Conservation (phyloP, 768 basidiomycete species). For the Rhodosporidiobolus odoratus region DNA sequence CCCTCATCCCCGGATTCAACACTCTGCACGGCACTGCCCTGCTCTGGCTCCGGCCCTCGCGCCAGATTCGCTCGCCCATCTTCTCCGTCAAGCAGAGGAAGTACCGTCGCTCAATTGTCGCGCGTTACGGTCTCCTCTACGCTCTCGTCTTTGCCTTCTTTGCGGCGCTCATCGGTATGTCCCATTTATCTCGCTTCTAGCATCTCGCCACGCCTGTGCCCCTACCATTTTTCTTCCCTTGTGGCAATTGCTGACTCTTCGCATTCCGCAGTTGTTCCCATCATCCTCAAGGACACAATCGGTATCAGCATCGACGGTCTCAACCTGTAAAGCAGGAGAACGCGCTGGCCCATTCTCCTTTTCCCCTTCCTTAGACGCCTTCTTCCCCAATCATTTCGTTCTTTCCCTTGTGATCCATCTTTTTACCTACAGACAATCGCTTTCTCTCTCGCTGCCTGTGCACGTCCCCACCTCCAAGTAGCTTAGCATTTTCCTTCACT, state of each 20-base stretch:
- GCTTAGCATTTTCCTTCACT: neutral
- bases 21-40: slow-evolving; percentile 82
- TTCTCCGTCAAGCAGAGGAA: slow-evolving; percentile 65
- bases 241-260: slow-evolving; percentile 74
- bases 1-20: slow-evolving; percentile 85
- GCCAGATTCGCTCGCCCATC: slow-evolving; percentile 83
- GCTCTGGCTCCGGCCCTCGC: slow-evolving; percentile 92
- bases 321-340: slow-evolving; percentile 20
- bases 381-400: neutral
- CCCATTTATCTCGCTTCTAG: neutral
- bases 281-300: slow-evolving; percentile 17
- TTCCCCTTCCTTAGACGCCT: neutral
- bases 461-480: neutral
- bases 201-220: slow-evolving; percentile 54
- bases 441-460: too few species aligned
- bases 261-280: slow-evolving; percentile 43
- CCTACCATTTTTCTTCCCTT: slow-evolving; percentile 60
- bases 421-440: neutral
- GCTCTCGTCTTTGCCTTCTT: slow-evolving; percentile 63
- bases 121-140: slow-evolving; percentile 73
- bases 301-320: slow-evolving; percentile 10
- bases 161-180: slow-evolving; percentile 60
- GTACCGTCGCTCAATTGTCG: slow-evolving; percentile 52
- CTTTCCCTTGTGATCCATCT: neutral
- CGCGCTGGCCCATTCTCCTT: neutral